These are phyloP conservation scores for Cucurbita maxima DNA, from an alignment of 306 rosid species.

Conservation along the genomic window DNA sequence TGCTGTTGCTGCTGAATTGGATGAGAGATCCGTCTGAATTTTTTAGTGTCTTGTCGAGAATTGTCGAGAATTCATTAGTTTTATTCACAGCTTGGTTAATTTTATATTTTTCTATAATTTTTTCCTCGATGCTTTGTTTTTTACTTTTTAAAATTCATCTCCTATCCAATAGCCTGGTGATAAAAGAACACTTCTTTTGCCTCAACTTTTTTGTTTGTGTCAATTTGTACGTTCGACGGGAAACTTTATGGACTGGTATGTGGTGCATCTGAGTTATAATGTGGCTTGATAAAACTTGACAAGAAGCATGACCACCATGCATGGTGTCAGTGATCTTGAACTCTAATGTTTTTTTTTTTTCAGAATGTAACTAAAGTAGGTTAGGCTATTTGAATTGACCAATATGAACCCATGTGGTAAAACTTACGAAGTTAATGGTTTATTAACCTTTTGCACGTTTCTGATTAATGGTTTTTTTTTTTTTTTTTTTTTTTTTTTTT, in stretches of 20 bases:
- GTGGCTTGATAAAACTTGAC: neutral
- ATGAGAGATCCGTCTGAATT: neutral
- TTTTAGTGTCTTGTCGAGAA: neutral
- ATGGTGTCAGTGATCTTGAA: neutral
- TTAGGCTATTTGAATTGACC: neutral
- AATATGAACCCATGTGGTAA: neutral
- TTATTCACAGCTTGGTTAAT: neutral
- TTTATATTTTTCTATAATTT: neutral
- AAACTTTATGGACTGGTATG: neutral
- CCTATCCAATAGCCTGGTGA: neutral
- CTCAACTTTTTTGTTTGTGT: neutral
- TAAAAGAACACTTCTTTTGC: neutral
- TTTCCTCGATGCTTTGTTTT: neutral
- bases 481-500: neutral
- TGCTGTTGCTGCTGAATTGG: neutral
- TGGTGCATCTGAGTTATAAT: neutral
- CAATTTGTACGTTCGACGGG: neutral
- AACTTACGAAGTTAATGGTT: neutral
- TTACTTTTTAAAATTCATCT: neutral
- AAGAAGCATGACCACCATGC: neutral
- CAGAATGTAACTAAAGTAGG: neutral
- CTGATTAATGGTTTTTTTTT: neutral
- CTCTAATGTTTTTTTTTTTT: neutral
- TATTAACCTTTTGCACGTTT: neutral
- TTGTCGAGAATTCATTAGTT: neutral